Percentiles rank a stretch among this genome's conserved stretches.
Evolutionary conservation across 176 grass and related monocot species (phyloP).

Genomic region (Cenchrus americanus): DNA sequence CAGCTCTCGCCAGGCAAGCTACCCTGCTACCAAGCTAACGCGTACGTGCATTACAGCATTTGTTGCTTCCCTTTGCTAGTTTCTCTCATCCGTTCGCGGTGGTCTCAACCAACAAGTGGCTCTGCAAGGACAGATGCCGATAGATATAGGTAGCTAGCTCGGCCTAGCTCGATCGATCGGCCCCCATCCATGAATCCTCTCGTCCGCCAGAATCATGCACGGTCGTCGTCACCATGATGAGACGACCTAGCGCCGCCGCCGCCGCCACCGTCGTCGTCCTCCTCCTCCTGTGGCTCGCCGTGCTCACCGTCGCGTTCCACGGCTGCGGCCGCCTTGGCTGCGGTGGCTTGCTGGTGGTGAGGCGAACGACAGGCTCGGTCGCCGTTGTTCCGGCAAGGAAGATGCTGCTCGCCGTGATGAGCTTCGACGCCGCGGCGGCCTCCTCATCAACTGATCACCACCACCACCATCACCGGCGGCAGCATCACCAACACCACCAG

Average conservation of each 20-base stretch:
- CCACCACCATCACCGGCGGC: constrained; percentile 15
- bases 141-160: neutral
- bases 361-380: neutral
- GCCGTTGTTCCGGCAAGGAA: constrained; percentile 39
- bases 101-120: neutral
- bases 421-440: neutral
- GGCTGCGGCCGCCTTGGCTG: constrained; percentile 11
- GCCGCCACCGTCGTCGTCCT: neutral
- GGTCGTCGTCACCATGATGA: constrained; percentile 56
- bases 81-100: neutral
- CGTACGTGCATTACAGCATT: neutral
- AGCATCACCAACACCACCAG: constrained; percentile 14
- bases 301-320: constrained; percentile 67
- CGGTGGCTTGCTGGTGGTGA: neutral
- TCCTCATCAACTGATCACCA: neutral
- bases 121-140: neutral
- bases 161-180: neutral
- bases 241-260: constrained; percentile 34
- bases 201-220: constrained; percentile 19
- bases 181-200: constrained; percentile 39
- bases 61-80: neutral
- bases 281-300: constrained; percentile 65
- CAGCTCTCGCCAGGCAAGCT: neutral
- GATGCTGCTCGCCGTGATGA: constrained; percentile 47
- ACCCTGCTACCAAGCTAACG: neutral